A percentile compares a stretch with the other conserved stretches of the same genome.
These are phyloP conservation scores for Epichloe gansuensis DNA, from an alignment of 2,329 filamentous ascomycete genomes.

Conservation along the genomic window DNA sequence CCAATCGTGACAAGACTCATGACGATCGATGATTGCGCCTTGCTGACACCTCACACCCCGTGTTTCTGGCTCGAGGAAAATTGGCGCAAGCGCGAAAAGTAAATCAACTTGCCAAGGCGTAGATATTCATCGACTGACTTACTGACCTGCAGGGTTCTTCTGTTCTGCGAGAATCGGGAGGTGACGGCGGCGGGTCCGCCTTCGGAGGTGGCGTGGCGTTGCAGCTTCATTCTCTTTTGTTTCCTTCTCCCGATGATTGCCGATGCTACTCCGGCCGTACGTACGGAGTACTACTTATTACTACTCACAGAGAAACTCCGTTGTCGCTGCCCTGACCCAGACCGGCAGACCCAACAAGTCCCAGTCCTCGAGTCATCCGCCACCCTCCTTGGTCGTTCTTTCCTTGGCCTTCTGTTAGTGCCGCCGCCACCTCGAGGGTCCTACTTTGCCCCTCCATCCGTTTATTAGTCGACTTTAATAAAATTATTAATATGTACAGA, in stretches of 20 bases:
- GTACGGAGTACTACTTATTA: neutral
- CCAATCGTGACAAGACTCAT: constrained; percentile 36
- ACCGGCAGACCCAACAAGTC: neutral
- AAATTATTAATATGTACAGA: neutral
- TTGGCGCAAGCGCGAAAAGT: too few relatives aligned
- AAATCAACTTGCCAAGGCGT: too few relatives aligned
- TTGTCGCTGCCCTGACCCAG: constrained; percentile 1
- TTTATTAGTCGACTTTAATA: neutral
- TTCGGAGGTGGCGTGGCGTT: constrained; percentile 2
- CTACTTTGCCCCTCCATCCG: constrained; percentile 2
- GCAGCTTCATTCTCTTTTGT: neutral
- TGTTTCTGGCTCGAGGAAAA: too few relatives aligned
- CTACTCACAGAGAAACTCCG: neutral
- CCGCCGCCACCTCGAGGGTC: neutral
- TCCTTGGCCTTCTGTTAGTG: neutral
- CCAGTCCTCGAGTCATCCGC: neutral
- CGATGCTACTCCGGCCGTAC: neutral
- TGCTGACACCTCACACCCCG: too few relatives aligned
- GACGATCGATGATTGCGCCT: constrained; percentile 10
- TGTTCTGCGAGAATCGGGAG: neutral
- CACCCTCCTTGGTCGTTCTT: neutral
- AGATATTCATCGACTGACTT: too few relatives aligned
- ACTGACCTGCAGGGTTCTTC: neutral
- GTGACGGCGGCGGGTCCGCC: constrained; percentile 3
- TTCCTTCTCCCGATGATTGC: constrained; percentile 9